Percentiles rank a stretch among this genome's conserved stretches.
phyloP scores from a whole-genome alignment of 1,284 basidiomycete species.

The Porogramme epimiltina region DNA sequence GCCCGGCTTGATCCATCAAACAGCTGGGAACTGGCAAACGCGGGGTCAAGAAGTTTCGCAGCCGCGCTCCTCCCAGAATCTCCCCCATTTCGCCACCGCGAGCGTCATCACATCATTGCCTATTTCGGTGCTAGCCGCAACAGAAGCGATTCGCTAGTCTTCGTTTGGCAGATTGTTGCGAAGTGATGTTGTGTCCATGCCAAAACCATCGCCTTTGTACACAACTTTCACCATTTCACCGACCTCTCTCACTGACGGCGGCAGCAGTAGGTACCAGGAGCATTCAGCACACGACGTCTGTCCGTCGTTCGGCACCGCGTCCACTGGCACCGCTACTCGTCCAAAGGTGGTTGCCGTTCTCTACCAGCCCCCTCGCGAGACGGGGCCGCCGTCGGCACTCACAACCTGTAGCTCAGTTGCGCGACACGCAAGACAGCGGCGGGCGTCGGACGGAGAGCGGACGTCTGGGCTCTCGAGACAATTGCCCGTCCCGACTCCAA shows the following conservation, averaged over 20 bases:
- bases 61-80: not conserved
- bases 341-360: too few species aligned
- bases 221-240: slow-evolving; percentile 9
- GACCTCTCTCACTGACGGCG: not conserved
- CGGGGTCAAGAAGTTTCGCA: not conserved
- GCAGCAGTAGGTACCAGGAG: not conserved
- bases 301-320: not conserved
- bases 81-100: slow-evolving; percentile 5
- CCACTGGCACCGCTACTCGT: too few species aligned
- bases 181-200: slow-evolving; percentile 19
- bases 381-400: too few species aligned
- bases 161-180: slow-evolving; percentile 26
- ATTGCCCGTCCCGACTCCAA: slow-evolving; percentile 15
- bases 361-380: too few species aligned
- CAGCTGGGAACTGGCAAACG: slow-evolving; percentile 7
- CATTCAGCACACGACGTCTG: not conserved
- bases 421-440: not conserved
- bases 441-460: slow-evolving; percentile 8
- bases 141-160: slow-evolving; percentile 21
- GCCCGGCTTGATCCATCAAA: slow-evolving; percentile 24
- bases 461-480: slow-evolving; percentile 12
- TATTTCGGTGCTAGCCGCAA: slow-evolving; percentile 11
- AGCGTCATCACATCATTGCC: slow-evolving; percentile 24
- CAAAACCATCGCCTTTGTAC: slow-evolving; percentile 13
- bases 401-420: too few species aligned